These are phyloP conservation scores for Parascedosporium putredinis DNA, from an alignment of 2,329 filamentous ascomycete genomes.

Conservation along the genomic window DNA sequence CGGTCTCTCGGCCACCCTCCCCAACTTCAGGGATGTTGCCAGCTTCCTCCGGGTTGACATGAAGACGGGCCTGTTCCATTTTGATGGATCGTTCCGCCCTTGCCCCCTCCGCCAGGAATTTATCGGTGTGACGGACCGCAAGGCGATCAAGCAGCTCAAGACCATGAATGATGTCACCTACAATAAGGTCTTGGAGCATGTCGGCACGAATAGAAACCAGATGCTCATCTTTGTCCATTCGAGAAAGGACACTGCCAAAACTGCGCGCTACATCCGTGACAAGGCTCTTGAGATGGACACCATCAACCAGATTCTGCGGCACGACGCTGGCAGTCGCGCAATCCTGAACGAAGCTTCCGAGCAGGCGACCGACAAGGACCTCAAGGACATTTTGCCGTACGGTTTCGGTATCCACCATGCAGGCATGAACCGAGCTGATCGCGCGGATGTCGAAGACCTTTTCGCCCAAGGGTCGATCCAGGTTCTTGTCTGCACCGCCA, in stretches of 20 bases:
- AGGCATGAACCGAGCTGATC: constrained; percentile 91
- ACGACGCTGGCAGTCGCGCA: constrained; percentile 83
- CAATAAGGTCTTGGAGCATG: constrained; percentile 92
- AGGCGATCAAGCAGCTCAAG: constrained; percentile 97
- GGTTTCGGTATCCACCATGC: constrained; percentile 98
- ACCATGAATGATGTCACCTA: constrained; percentile 99
- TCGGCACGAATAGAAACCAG: constrained; percentile 85
- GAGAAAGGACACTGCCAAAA: constrained; percentile 95
- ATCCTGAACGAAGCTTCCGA: constrained; percentile 79
- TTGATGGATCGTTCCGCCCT: constrained; percentile 86
- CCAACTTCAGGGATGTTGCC: constrained; percentile 93
- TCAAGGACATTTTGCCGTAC: constrained; percentile 91
- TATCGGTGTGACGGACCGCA: constrained; percentile 93
- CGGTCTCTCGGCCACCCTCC: constrained; percentile 86
- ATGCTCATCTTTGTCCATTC: constrained; percentile 99
- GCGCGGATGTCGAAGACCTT: constrained; percentile 88
- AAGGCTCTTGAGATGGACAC: constrained; percentile 96
- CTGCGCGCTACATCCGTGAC: constrained; percentile 89
- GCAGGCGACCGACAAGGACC: constrained; percentile 69
- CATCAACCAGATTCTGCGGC: constrained; percentile 88
- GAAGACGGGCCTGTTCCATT: constrained; percentile 83
- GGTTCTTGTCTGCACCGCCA: constrained; percentile 93
- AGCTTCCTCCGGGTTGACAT: constrained; percentile 88
- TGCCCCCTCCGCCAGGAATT: constrained; percentile 96
- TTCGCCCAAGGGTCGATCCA: constrained; percentile 87